These are phyloP conservation scores for Fraxinus albicans DNA, from an alignment of 305 asterid species.

Conservation along the genomic window DNA sequence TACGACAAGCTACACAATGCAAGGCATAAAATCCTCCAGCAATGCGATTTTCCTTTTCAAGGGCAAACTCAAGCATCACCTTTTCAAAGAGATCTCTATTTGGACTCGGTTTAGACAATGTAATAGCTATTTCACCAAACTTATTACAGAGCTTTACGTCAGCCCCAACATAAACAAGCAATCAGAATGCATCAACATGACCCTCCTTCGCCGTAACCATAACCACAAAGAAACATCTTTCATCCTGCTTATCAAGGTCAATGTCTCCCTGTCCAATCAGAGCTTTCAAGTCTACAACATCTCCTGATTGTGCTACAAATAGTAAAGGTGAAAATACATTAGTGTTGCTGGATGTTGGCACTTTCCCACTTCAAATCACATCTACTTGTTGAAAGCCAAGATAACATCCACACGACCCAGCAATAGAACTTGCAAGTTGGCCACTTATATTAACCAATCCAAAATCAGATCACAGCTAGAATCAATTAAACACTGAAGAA, in stretches of 20 bases:
- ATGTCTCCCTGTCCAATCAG: constrained; percentile 38
- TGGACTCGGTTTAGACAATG: constrained; percentile 45
- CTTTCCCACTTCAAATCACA: constrained; percentile 43
- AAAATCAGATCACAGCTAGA: constrained; percentile 67
- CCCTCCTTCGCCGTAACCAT: constrained; percentile 77
- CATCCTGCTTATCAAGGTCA: constrained; percentile 62
- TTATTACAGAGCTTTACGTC: constrained; percentile 63
- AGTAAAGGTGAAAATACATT: constrained; percentile 55
- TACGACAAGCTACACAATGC: constrained; percentile 74
- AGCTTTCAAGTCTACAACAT: constrained; percentile 48
- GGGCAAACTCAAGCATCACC: constrained; percentile 76
- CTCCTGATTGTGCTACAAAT: constrained; percentile 67
- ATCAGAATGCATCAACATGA: constrained; percentile 69
- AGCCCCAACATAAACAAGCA: constrained; percentile 75
- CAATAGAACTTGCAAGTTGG: constrained; percentile 52
- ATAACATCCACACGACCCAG: constrained; percentile 46
- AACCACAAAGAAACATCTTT: constrained; percentile 68
- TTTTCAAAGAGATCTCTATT: constrained; percentile 63
- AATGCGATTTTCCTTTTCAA: constrained; percentile 59
- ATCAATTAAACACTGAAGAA: constrained; percentile 54
- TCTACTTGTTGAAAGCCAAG: constrained; percentile 51
- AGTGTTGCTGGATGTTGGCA: constrained; percentile 52
- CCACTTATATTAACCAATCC: constrained; percentile 54
- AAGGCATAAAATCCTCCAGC: constrained; percentile 68
- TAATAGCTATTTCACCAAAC: constrained; percentile 60